Base-by-base conservation (phyloP, 805 yeast species). In the Kodamaea jinghongensis region DNA sequence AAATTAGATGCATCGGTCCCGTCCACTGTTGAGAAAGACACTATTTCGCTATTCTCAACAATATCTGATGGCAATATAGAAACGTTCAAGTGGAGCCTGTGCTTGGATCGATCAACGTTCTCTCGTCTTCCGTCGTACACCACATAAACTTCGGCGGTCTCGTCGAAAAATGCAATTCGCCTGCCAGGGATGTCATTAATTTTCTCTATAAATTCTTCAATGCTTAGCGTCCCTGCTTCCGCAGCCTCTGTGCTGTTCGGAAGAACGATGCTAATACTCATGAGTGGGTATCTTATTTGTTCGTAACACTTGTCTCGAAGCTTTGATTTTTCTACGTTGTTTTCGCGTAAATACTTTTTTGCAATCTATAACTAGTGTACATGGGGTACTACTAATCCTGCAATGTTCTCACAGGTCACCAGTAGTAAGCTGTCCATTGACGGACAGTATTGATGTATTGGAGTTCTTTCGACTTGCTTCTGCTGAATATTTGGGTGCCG, bases 161-260 rank as follows among this genome's bases (percentile, higher is more conserved):
- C 71, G 37, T 63, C 68, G 42, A 56, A 61, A 39, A 62, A 65
- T 14, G 58, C 49, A 14, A 60, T 41, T n/a, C 27, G 29, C 31
- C 61, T 43, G 33, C 26, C 25, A 12, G 14, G 12, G 20, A 6
- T 7, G 9, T 4, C 10, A 20, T 49, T 46, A 10, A 22, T 26
- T 16, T 23, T 25, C 28, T 17, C 17, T 23, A 28, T 17, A 17
- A 29, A 36, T 7, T 7, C 14, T 17, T 23, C 33, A 12, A 28
- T 23, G 6, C 26, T 23, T 13, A 13, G 17, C n/a, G 22, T 3
- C 11, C 17, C 14, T 2, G 12, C 17, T 22, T 37, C 35, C 20
- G 23, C 12, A 11, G 31, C 23, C 17, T 42, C 49, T 26, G 40
- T 29, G 9, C 31, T 35, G 11, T 28, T 35, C 13, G 48, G 49